A percentile compares a stretch with the other conserved stretches of the same genome.
phyloP scores from a whole-genome alignment of 768 basidiomycete genomes.

The Terana coerulea region DNA sequence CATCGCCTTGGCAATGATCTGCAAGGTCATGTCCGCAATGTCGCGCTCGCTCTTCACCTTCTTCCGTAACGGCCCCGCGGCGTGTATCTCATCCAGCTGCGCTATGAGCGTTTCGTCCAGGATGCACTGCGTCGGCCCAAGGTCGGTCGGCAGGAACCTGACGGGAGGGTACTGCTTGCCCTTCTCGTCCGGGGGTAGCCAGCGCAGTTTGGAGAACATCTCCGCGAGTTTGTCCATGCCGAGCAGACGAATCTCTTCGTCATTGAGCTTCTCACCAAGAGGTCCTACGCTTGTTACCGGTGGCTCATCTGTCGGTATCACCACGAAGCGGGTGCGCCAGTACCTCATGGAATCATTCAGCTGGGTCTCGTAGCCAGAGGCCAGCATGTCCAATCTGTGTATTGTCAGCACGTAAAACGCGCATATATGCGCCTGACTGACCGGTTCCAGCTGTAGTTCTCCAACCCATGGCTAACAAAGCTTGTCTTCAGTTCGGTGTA shows the following conservation, averaged over 20 bases:
- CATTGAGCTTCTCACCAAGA: slow-evolving; percentile 70
- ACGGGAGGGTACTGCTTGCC: slow-evolving; percentile 51
- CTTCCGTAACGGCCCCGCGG: slow-evolving; percentile 68
- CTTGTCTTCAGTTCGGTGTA: slow-evolving; percentile 76
- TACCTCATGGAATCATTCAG: slow-evolving; percentile 83
- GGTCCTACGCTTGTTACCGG: slow-evolving; percentile 53
- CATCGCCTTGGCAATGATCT: slow-evolving; percentile 77
- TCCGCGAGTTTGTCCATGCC: slow-evolving; percentile 93
- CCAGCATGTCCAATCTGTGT: slow-evolving; percentile 75
- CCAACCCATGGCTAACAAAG: slow-evolving; percentile 75
- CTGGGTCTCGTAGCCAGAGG: slow-evolving; percentile 76
- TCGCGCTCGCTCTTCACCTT: slow-evolving; percentile 79
- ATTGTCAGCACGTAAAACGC: neutral
- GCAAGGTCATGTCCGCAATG: slow-evolving; percentile 59
- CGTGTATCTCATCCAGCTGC: slow-evolving; percentile 78
- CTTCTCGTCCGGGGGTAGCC: slow-evolving; percentile 64
- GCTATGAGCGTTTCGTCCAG: slow-evolving; percentile 76
- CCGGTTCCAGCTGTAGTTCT: slow-evolving; percentile 88
- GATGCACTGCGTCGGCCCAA: slow-evolving; percentile 77
- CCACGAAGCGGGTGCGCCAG: slow-evolving; percentile 91
- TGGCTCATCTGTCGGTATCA: slow-evolving; percentile 81
- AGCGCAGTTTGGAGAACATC: slow-evolving; percentile 79
- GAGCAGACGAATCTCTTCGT: slow-evolving; percentile 82
- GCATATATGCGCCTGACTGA: slow-evolving; percentile 25
- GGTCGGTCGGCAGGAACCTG: slow-evolving; percentile 79